Evolutionary conservation across 1,139 yeast species (phyloP), one percentile per base, ranked within the genome.

Genomic region (Taiozyma sp.): DNA sequence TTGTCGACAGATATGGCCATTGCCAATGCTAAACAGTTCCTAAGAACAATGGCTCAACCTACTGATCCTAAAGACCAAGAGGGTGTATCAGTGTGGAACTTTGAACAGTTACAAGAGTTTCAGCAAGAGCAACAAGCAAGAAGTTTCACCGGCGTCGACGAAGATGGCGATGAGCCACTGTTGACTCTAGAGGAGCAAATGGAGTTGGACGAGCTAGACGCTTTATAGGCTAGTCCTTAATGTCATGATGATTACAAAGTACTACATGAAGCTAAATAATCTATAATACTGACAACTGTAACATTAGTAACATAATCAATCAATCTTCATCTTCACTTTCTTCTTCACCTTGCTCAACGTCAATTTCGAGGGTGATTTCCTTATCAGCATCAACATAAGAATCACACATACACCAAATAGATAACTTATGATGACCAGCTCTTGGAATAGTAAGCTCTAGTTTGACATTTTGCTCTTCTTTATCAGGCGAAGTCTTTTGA

Each of bases 1-100:
- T 72, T 93, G 51, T 90, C 97, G 0, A 93, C 98, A 0, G 99
- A 93, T 70, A 93, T 93, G 97, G 98, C 98, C 0, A 78, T 93
- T 51, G 96, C 98, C 0, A 84, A 88, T 50, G 96, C 98, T 2
- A 91, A 89, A 65, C 91, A 90, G 68, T 93, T 93, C 64, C 74
- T 93, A 64, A 75, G 98, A 60, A 85, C 91, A 4, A 82, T 91
- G 79, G 98, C 99, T 0, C 99, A 93, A 67, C 98, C 99, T 0
- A 76, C 89, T 1, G 84, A 90, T 63, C 88, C 90, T 1, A 84
- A 87, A 56, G 98, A 93, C 63, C 96, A 88, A 65, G 96, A 90
- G 61, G 98, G 98, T 45, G 86, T 91, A 4, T 86, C 96, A 16
- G 96, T 95, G 21, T 93, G 99, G 99, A 85, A 84, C 55, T 56